Evolutionary conservation across 1,284 basidiomycete species (phyloP).

Genomic region (Boletus albobrunnescens): DNA sequence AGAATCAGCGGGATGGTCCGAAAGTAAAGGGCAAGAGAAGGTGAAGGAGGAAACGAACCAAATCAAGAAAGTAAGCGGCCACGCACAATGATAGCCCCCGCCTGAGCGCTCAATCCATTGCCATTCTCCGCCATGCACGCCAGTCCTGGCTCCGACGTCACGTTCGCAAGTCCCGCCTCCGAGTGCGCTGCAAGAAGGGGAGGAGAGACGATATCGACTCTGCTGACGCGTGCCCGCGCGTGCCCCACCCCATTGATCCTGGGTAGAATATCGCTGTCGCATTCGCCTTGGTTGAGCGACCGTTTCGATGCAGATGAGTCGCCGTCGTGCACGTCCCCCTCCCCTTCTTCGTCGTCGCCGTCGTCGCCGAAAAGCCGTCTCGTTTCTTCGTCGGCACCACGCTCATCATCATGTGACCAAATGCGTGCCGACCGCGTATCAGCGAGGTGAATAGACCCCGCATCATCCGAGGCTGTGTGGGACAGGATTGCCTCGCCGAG

Average conservation of each 20-base stretch:
- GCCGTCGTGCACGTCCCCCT: background rate
- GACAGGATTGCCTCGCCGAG: constrained; percentile 70
- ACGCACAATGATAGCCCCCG: constrained; percentile 83
- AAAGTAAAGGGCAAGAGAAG: background rate
- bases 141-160: background rate
- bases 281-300: constrained; percentile 6
- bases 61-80: constrained; percentile 1
- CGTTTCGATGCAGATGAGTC: background rate
- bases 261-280: background rate
- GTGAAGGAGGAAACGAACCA: background rate
- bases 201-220: constrained; percentile 15
- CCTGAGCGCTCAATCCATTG: constrained; percentile 64
- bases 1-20: background rate
- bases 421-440: constrained; percentile 35
- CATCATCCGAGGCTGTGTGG: constrained; percentile 42
- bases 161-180: background rate
- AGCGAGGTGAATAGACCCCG: constrained; percentile 43
- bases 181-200: background rate
- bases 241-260: constrained; percentile 15
- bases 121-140: background rate
- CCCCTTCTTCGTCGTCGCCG: constrained; percentile 11
- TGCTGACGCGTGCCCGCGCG: constrained; percentile 21
- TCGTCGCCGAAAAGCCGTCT: constrained; percentile 17
- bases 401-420: constrained; percentile 27
- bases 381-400: constrained; percentile 22